A percentile compares a stretch with the other conserved stretches of the same genome.
Conservation (phyloP, 139 green algal genomes). For the Astrephomene gubernaculifera region DNA sequence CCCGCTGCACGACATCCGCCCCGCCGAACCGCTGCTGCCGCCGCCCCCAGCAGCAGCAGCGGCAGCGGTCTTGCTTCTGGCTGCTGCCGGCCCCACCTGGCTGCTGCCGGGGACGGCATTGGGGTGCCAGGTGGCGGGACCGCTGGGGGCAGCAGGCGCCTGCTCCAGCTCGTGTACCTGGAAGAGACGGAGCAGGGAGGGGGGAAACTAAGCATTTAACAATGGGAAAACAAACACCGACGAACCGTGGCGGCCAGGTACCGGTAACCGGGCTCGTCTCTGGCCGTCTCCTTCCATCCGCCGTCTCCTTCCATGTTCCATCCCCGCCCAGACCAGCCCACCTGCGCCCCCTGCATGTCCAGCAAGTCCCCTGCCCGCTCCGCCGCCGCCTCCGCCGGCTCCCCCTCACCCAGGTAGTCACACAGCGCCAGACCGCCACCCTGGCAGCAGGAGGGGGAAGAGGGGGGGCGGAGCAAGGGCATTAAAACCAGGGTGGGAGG, state of each 20-base stretch:
- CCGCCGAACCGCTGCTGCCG: background rate
- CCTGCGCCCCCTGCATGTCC: background rate
- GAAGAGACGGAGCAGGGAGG: too few relatives aligned
- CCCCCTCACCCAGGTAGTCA: slow-evolving; percentile 50
- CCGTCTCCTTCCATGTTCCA: background rate
- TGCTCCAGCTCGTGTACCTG: slow-evolving; percentile 30
- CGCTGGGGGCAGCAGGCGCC: background rate
- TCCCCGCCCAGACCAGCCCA: background rate
- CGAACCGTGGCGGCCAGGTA: too few relatives aligned
- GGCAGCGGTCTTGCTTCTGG: background rate
- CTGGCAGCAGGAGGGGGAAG: background rate
- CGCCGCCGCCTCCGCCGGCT: slow-evolving; percentile 28
- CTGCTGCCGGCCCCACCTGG: background rate
- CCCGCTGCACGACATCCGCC: slow-evolving; percentile 14
- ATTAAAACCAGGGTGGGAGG: background rate
- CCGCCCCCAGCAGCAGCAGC: background rate
- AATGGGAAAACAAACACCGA: too few relatives aligned
- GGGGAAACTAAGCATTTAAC: too few relatives aligned
- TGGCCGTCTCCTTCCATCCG: background rate
- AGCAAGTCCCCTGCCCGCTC: slow-evolving; percentile 40
- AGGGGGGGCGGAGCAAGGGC: background rate
- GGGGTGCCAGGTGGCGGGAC: background rate
- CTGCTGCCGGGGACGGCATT: background rate
- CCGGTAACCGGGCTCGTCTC: too few relatives aligned
- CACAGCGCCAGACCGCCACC: slow-evolving; percentile 38